phyloP scores from a whole-genome alignment of 768 basidiomycete genomes.

The Royoungia palumana region DNA sequence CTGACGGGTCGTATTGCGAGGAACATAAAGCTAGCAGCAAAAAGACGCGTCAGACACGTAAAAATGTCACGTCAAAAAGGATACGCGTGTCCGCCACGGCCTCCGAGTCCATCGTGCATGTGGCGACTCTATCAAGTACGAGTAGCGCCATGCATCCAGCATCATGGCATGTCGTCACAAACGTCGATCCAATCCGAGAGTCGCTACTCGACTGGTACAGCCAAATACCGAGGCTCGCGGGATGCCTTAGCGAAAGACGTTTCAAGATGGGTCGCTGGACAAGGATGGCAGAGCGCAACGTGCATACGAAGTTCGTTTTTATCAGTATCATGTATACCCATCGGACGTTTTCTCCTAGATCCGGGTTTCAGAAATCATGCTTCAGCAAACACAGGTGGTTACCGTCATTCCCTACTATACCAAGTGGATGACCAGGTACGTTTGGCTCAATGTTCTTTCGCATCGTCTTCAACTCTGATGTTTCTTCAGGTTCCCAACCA shows the following conservation, averaged over 20 bases:
- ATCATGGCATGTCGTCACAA: conserved; percentile 39
- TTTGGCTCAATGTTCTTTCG: too few relatives aligned
- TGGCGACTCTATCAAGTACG: too few relatives aligned
- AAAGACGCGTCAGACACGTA: too few relatives aligned
- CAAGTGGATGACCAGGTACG: conserved; percentile 79
- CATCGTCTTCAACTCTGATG: neutral
- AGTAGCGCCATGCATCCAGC: too few relatives aligned
- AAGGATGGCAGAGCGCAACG: too few relatives aligned
- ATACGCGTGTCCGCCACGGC: too few relatives aligned
- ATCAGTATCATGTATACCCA: neutral
- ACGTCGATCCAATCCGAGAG: conserved; percentile 39
- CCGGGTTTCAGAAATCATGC: conserved; percentile 92
- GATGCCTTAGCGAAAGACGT: conserved; percentile 92
- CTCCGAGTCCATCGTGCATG: too few relatives aligned
- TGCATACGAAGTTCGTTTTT: conserved; percentile 79
- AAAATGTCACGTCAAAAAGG: too few relatives aligned
- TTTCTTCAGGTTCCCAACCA: conserved; percentile 76
- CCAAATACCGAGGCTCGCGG: conserved; percentile 58
- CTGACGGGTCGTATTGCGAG: conserved; percentile 24
- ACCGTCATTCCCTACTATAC: conserved; percentile 95
- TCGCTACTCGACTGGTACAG: conserved; percentile 71
- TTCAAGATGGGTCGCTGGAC: too few relatives aligned
- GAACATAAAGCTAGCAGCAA: conserved; percentile 6
- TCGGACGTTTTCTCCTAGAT: conserved; percentile 43
- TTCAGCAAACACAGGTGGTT: conserved; percentile 92